phyloP scores from a whole-genome alignment of 1,284 basidiomycete species.

The Cryptococcus sp. region DNA sequence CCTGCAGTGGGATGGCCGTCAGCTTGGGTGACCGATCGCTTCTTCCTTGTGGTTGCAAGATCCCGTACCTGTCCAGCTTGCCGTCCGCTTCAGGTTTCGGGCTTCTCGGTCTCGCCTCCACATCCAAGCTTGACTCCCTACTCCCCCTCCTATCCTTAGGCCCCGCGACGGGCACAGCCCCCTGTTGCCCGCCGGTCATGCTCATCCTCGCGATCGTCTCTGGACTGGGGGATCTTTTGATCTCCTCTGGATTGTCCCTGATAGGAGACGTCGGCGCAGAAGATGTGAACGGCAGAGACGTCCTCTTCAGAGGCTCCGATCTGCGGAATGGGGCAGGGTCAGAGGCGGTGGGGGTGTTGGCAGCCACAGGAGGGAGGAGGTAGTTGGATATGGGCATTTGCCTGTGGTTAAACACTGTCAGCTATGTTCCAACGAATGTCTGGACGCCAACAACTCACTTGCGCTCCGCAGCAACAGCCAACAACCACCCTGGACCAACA shows the following conservation, averaged over 20 bases:
- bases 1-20: constrained; percentile 7
- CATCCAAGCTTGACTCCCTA: constrained; percentile 20
- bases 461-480: constrained; percentile 76
- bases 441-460: constrained; percentile 57
- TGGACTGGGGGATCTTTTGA: constrained; percentile 41
- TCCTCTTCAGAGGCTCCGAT: constrained; percentile 35
- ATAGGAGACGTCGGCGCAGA: constrained; percentile 26
- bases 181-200: constrained; percentile 20
- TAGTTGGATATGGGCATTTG: constrained; percentile 81
- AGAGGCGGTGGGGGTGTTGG: constrained; percentile 25
- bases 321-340: constrained; percentile 54
- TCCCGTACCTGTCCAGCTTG: constrained; percentile 41
- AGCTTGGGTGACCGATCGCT: neutral
- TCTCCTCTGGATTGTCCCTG: constrained; percentile 25
- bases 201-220: constrained; percentile 50
- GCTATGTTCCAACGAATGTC: too few relatives aligned
- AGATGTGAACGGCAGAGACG: constrained; percentile 33
- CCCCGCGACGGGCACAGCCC: constrained; percentile 13
- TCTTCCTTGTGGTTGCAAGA: neutral
- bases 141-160: constrained; percentile 18
- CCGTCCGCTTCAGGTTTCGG: constrained; percentile 49
- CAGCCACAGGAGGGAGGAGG: constrained; percentile 65
- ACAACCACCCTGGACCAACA: constrained; percentile 83
- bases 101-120: constrained; percentile 32
- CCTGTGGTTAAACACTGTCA: constrained; percentile 52